Conservation (phyloP, 495 filamentous ascomycete species). For the Melanomma pulvis-pyrius region DNA sequence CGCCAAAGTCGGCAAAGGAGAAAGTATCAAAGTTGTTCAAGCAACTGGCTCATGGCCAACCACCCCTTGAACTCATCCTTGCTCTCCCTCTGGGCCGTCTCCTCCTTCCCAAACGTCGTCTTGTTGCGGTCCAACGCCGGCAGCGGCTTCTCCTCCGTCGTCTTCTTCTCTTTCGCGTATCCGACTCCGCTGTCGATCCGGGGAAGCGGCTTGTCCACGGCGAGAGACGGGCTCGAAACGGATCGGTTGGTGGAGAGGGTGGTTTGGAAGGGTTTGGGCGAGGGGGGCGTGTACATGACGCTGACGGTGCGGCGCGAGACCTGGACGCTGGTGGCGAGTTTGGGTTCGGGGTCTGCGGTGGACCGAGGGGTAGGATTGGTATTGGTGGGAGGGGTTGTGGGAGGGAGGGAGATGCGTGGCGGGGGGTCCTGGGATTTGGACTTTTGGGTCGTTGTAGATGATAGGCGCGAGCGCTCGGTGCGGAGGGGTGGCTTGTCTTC, state of each 20-base stretch:
- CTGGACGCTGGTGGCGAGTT: neutral
- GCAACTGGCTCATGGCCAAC: constrained; percentile 6
- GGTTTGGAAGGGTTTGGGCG: neutral
- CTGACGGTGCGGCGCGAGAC: neutral
- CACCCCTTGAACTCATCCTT: constrained; percentile 3
- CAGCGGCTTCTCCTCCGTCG: neutral
- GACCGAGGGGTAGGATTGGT: neutral
- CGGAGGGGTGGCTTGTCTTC: neutral
- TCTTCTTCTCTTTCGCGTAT: neutral
- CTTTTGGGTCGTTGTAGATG: neutral
- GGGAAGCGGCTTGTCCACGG: constrained; percentile 1
- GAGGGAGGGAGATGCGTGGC: neutral
- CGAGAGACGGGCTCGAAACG: neutral
- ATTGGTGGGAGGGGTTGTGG: neutral
- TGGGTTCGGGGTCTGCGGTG: neutral
- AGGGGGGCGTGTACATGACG: neutral
- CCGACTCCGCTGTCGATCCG: constrained; percentile 12
- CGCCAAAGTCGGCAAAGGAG: too few species aligned
- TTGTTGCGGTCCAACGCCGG: neutral
- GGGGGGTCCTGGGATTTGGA: neutral
- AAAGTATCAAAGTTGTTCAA: constrained; percentile 8
- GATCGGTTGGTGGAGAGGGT: neutral
- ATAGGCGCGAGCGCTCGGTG: neutral
- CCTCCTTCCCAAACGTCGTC: neutral
- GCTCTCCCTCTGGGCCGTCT: neutral